These are phyloP conservation scores for Lupinus albus DNA, from an alignment of 306 rosid genomes.

Conservation along the genomic window DNA sequence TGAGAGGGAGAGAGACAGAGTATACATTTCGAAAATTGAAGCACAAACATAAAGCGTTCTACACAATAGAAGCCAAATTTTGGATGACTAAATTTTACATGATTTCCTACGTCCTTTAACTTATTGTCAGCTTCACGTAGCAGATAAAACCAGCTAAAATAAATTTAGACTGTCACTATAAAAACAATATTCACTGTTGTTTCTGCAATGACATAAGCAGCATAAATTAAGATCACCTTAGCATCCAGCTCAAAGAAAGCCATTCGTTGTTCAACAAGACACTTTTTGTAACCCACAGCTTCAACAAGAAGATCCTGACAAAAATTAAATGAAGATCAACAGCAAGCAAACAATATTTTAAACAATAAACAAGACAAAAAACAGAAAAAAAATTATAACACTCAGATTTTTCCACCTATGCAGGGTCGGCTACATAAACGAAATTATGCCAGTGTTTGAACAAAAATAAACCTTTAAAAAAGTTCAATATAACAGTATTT, in stretches of 20 bases:
- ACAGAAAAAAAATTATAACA: not conserved
- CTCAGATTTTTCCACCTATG: not conserved
- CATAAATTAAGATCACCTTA: constrained; percentile 61
- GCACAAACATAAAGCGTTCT: constrained; percentile 1
- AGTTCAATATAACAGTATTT: constrained; percentile 2
- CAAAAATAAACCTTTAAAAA: not conserved
- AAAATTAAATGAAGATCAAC: constrained; percentile 32
- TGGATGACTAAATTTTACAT: not conserved
- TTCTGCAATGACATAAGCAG: not conserved
- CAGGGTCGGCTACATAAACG: not conserved
- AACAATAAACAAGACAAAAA: not conserved
- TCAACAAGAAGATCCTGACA: constrained; percentile 72
- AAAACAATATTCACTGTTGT: not conserved
- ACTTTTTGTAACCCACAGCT: constrained; percentile 55
- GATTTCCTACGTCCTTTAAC: not conserved
- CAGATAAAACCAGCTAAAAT: not conserved
- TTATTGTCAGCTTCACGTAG: not conserved
- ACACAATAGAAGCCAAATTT: not conserved
- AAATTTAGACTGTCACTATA: not conserved
- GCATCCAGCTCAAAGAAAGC: constrained; percentile 69
- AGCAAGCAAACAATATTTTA: constrained; percentile 18
- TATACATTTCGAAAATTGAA: constrained; percentile 12
- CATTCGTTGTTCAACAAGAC: constrained; percentile 63
- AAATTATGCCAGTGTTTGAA: not conserved
- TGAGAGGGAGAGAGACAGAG: not conserved